These are phyloP conservation scores for Bretziella fagacearum DNA, from an alignment of 2,329 filamentous ascomycete species.

Conservation along the genomic window DNA sequence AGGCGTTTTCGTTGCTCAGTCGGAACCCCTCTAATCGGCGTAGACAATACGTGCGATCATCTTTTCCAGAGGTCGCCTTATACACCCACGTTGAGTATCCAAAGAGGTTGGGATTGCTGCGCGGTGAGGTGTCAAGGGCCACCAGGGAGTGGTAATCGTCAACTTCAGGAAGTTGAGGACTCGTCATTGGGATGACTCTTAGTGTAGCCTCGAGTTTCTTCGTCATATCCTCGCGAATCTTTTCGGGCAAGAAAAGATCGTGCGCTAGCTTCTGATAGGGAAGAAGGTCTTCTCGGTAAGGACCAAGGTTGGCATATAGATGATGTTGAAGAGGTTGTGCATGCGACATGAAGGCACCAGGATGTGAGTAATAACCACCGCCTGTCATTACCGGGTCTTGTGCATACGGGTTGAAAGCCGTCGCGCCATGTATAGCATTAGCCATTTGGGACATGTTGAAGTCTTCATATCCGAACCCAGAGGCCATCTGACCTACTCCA, in stretches of 20 bases:
- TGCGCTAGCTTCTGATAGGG: constrained; percentile 75
- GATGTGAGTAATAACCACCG: constrained; percentile 50
- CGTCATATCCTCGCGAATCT: constrained; percentile 72
- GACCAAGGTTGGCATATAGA: constrained; percentile 73
- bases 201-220: constrained; percentile 72
- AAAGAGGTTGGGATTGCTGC: constrained; percentile 60
- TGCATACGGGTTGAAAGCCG: constrained; percentile 59
- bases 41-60: constrained; percentile 74
- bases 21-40: constrained; percentile 52
- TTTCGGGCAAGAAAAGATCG: constrained; percentile 83
- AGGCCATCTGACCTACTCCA: constrained; percentile 11
- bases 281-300: constrained; percentile 63
- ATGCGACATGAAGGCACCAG: constrained; percentile 32
- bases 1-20: constrained; percentile 61
- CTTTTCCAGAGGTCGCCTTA: constrained; percentile 79
- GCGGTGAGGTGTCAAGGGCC: constrained; percentile 64
- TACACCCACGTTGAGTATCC: constrained; percentile 89
- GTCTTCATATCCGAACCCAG: constrained; percentile 34
- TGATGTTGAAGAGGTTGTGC: constrained; percentile 71
- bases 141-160: constrained; percentile 89
- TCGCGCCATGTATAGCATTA: constrained; percentile 29
- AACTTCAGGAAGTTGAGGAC: constrained; percentile 54
- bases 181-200: constrained; percentile 61
- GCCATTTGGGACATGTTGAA: constrained; percentile 43
- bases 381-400: constrained; percentile 49